Conservation (phyloP, 768 basidiomycete species). For the Cystobasidium onofrii region DNA sequence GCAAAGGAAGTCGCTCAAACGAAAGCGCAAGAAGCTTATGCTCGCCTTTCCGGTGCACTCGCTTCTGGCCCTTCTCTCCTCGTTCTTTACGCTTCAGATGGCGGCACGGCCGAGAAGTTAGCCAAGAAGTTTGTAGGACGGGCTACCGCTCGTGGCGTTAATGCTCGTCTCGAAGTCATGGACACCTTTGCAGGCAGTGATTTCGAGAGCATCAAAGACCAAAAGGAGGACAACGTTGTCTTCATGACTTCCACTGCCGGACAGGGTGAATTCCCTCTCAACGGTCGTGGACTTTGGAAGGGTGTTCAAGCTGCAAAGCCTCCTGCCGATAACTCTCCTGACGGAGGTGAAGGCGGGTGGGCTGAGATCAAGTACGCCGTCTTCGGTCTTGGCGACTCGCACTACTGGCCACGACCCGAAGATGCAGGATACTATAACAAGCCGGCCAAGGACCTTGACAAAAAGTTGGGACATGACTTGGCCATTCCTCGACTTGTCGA, state of each 20-base stretch:
- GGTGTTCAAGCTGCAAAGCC: constrained; percentile 58
- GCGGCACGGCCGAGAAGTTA: constrained; percentile 89
- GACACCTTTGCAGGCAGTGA: constrained; percentile 58
- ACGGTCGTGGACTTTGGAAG: constrained; percentile 83
- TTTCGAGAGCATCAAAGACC: constrained; percentile 52
- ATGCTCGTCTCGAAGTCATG: constrained; percentile 63
- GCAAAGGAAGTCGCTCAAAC: constrained; percentile 73
- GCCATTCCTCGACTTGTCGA: constrained; percentile 61
- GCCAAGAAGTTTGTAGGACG: constrained; percentile 78
- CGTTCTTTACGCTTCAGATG: constrained; percentile 89
- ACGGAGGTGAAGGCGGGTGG: constrained; percentile 43
- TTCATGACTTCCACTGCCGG: constrained; percentile 90
- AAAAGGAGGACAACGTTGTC: constrained; percentile 65
- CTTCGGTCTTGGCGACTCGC: constrained; percentile 94
- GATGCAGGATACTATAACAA: constrained; percentile 99
- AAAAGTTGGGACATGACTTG: constrained; percentile 67
- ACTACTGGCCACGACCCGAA: constrained; percentile 96
- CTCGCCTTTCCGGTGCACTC: constrained; percentile 68
- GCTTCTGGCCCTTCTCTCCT: constrained; percentile 74
- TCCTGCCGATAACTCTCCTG: constrained; percentile 28
- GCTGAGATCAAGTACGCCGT: constrained; percentile 64
- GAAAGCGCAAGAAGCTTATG: constrained; percentile 73
- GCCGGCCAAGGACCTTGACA: constrained; percentile 80
- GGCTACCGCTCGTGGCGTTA: constrained; percentile 74
- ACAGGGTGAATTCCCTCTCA: constrained; percentile 96